Percentiles rank a stretch among this genome's conserved stretches.
phyloP scores from a whole-genome alignment of 2,329 filamentous ascomycete species.

The Orbilia blumenaviensis region DNA sequence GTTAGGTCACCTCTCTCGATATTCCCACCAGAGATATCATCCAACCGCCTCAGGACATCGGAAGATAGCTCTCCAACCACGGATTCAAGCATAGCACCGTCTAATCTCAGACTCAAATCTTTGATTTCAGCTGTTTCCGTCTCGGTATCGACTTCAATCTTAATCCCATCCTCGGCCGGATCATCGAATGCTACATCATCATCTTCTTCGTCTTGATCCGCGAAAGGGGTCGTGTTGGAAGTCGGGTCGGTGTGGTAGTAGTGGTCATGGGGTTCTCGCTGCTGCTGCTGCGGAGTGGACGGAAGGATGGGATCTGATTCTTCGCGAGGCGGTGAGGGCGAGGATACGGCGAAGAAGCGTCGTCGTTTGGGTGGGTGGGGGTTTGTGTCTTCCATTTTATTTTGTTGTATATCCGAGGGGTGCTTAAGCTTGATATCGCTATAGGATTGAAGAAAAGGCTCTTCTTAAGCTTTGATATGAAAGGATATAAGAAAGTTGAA shows the following conservation, averaged over 20 bases:
- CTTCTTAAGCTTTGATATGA: too few relatives aligned
- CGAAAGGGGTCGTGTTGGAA: conserved; percentile 33
- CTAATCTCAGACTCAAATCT: conserved; percentile 63
- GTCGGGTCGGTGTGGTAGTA: conserved; percentile 7
- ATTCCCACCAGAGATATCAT: conserved; percentile 68
- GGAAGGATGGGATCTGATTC: conserved; percentile 44
- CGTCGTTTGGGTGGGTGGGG: conserved; percentile 47
- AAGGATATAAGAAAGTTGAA: too few relatives aligned
- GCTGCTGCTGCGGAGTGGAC: conserved; percentile 40
- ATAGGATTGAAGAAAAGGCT: background rate
- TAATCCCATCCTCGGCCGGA: background rate
- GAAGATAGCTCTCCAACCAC: conserved; percentile 69
- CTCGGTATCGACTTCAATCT: too few relatives aligned
- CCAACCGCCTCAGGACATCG: conserved; percentile 66
- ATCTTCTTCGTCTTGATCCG: conserved; percentile 40
- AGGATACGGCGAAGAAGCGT: conserved; percentile 47
- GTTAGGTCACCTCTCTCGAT: conserved; percentile 69
- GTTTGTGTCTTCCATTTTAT: conserved; percentile 47
- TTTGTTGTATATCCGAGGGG: background rate
- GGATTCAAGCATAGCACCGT: conserved; percentile 68
- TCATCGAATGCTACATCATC: conserved; percentile 9
- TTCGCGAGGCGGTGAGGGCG: conserved; percentile 39
- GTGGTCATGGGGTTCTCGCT: conserved; percentile 31
- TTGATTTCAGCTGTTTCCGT: conserved; percentile 56
- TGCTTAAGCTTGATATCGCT: background rate